phyloP scores from a whole-genome alignment of 345 rosid genomes.

The Streptanthus diversifolius region DNA sequence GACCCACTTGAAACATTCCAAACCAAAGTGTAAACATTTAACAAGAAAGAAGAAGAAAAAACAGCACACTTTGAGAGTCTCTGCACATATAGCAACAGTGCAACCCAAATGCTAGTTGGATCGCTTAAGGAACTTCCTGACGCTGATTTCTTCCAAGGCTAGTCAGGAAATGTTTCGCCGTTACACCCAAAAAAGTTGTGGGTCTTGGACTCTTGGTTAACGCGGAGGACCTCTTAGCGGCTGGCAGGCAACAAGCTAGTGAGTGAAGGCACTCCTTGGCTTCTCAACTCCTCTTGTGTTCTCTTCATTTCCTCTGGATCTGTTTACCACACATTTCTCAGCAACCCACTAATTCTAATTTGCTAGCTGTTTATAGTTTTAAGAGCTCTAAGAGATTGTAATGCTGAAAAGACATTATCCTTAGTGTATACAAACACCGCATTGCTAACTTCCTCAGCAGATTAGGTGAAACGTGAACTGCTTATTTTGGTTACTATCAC shows the following conservation, averaged over 20 bases:
- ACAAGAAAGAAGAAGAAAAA: background rate
- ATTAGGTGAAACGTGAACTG: background rate
- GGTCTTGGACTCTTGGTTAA: conserved; percentile 11
- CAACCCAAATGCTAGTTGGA: conserved; percentile 9
- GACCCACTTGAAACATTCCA: background rate
- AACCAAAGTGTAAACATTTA: background rate
- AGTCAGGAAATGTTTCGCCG: background rate
- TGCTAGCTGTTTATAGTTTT: background rate
- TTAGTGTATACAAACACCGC: background rate
- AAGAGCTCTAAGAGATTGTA: background rate
- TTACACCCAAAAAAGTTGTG: background rate
- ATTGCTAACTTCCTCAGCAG: conserved; percentile 1
- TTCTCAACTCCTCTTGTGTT: conserved; percentile 94
- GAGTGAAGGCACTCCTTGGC: conserved; percentile 87
- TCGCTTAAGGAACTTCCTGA: background rate
- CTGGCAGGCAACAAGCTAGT: conserved; percentile 64
- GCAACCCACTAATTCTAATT: background rate
- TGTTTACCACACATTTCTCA: conserved; percentile 36
- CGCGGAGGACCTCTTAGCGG: conserved; percentile 21
- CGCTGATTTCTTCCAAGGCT: background rate
- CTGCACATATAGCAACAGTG: background rate
- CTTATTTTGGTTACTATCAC: background rate
- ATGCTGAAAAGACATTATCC: background rate
- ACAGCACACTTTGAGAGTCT: background rate
- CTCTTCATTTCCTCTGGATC: conserved; percentile 95